A percentile compares a stretch with the other conserved stretches of the same genome.
These are phyloP conservation scores for Arthrobotrys iridis DNA, from an alignment of 2,329 filamentous ascomycete species.

Conservation along the genomic window DNA sequence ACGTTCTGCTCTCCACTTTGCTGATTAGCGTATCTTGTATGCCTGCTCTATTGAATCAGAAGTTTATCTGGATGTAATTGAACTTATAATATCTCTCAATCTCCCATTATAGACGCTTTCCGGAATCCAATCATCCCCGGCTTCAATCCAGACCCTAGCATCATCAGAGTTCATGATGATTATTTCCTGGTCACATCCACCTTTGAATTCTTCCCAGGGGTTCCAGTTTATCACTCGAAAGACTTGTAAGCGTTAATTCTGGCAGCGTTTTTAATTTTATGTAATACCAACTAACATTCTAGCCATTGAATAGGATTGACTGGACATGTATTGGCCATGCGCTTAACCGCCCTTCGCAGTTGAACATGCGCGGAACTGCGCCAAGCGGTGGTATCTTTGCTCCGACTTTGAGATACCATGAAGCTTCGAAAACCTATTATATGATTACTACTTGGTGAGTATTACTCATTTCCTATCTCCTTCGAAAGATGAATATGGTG, in stretches of 20 bases:
- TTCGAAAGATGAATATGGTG: too few species aligned
- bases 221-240: conserved; percentile 70
- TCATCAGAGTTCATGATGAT: conserved; percentile 65
- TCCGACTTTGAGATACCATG: conserved; percentile 66
- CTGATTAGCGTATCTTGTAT: conserved; percentile 13
- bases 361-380: conserved; percentile 67
- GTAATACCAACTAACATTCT: background rate
- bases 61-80: background rate
- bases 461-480: background rate
- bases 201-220: conserved; percentile 71
- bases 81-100: background rate
- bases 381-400: conserved; percentile 73
- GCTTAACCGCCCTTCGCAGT: conserved; percentile 65
- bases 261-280: background rate
- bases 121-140: conserved; percentile 69
- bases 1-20: background rate
- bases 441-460: conserved; percentile 55
- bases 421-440: conserved; percentile 52
- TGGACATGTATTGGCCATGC: conserved; percentile 68
- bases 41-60: background rate
- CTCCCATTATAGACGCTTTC: conserved; percentile 38
- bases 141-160: conserved; percentile 72
- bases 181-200: conserved; percentile 72
- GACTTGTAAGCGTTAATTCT: conserved; percentile 59
- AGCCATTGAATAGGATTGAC: conserved; percentile 63